These are phyloP conservation scores for Phoma sp. DNA, from an alignment of 2,329 filamentous ascomycete species.

Conservation along the genomic window DNA sequence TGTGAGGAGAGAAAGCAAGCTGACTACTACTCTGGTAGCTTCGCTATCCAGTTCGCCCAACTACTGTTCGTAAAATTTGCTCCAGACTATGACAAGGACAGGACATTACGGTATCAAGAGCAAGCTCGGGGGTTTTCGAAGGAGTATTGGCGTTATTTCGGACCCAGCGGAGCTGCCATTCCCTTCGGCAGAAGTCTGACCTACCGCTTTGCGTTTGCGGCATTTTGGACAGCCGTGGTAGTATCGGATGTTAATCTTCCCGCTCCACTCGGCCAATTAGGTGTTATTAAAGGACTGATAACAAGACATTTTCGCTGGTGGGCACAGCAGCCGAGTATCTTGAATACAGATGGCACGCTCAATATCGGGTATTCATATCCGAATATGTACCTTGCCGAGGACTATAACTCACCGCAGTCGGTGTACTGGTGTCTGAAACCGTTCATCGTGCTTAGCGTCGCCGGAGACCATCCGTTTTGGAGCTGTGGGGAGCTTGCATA, in stretches of 20 bases:
- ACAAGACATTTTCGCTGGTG: conserved; percentile 58
- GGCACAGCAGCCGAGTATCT: conserved; percentile 49
- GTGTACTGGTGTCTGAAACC: conserved; percentile 60
- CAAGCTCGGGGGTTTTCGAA: conserved; percentile 51
- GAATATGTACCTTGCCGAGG: conserved; percentile 61
- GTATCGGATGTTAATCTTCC: conserved; percentile 49
- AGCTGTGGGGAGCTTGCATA: conserved; percentile 44
- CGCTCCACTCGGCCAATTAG: conserved; percentile 40
- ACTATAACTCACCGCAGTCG: conserved; percentile 62
- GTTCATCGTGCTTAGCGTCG: conserved; percentile 49
- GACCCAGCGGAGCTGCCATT: conserved; percentile 52
- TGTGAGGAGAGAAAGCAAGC: conserved; percentile 46
- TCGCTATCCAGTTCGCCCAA: conserved; percentile 59
- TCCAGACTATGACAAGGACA: conserved; percentile 45
- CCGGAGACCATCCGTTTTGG: conserved; percentile 53
- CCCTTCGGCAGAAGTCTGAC: conserved; percentile 58
- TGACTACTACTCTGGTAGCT: conserved; percentile 60
- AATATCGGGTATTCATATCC: conserved; percentile 52
- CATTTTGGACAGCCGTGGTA: conserved; percentile 53
- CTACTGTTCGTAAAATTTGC: conserved; percentile 53
- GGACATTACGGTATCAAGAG: conserved; percentile 45
- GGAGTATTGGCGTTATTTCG: conserved; percentile 56
- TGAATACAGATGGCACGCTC: conserved; percentile 54
- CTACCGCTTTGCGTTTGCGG: conserved; percentile 56
- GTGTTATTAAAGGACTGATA: conserved; percentile 54